Base-by-base conservation (phyloP, 1,284 basidiomycete species). In the Hymenochaete sp. region DNA sequence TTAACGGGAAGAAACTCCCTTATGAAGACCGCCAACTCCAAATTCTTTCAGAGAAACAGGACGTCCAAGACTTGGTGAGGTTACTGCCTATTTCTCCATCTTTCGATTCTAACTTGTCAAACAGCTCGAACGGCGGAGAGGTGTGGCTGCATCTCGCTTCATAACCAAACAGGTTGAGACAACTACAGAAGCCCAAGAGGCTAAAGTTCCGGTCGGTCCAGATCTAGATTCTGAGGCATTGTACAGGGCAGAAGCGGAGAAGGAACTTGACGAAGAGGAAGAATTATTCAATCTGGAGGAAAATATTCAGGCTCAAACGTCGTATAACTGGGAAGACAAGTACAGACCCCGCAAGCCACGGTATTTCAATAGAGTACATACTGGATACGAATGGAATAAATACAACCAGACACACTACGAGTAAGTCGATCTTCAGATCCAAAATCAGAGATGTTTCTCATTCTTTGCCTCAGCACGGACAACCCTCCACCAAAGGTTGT, bases 301-400 rank as follows among this genome's bases (percentile, higher is more conserved):
- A 60, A 81, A 83, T 50, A 82, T 93, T 48, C 66, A 68, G n/a
- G 77, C 84, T 55, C 79, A 84, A 29, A 82, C 79, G 1, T 80
- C 82, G 2, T 98, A 98, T 64, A 89, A 91, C 56, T 98, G 95
- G 95, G 91, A 95, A 67, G 96, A 98, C 72, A 95, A 97, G 66
- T 98, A 96, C 59, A 77, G 96, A 24, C 93, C 96, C n/a, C 75
- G 96, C 38, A 99, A 98, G 62, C 96, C 96, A 29, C 75, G 95
- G 53, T 98, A 97, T 72, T 98, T 98, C 70, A 99, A 99, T 63
- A 85, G 95, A 49, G 95, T 98, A 26, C 93, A 98, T 59, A 98
- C 96, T n/a, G 96, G 96, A n/a, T 99, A 95, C 62, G 96, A 98
- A 63, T 99, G 96, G 96, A 98, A 96, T 71, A 95, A 96, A 70